Conservation (phyloP, 148 eudicot genomes). For the Nepenthes gracilis region DNA sequence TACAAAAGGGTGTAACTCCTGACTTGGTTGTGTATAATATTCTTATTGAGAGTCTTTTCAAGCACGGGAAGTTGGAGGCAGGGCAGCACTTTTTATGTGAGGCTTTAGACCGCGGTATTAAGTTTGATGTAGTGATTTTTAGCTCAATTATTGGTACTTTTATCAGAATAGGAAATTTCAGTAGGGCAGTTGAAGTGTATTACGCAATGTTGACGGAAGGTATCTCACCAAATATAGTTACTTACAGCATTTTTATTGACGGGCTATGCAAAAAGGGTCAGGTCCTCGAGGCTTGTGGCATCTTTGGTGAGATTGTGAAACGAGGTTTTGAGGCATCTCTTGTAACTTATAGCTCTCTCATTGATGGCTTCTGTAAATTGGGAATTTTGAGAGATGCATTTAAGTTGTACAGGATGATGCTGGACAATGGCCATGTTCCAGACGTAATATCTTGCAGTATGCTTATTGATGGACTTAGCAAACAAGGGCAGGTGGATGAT, state of each 20-base stretch:
- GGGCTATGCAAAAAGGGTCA: slow-evolving; percentile 38
- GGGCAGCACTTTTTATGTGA: slow-evolving; percentile 28
- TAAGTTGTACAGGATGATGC: slow-evolving; percentile 28
- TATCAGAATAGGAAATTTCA: slow-evolving; percentile 31
- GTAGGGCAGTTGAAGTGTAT: slow-evolving; percentile 30
- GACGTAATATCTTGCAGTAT: slow-evolving; percentile 31
- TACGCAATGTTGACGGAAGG: slow-evolving; percentile 33
- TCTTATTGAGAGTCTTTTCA: slow-evolving; percentile 41
- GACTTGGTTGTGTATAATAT: slow-evolving; percentile 46
- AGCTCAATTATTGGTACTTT: slow-evolving; percentile 50
- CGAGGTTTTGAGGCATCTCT: slow-evolving; percentile 45
- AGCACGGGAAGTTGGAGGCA: slow-evolving; percentile 29
- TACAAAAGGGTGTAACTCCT: slow-evolving; percentile 27
- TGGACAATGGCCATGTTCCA: slow-evolving; percentile 28
- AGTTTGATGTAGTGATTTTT: slow-evolving; percentile 38
- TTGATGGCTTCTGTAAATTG: slow-evolving; percentile 49
- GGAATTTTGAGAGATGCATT: slow-evolving; percentile 40
- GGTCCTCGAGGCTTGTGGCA: slow-evolving; percentile 40
- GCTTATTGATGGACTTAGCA: slow-evolving; percentile 50
- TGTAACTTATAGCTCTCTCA: slow-evolving; percentile 33
- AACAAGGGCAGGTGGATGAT: slow-evolving; percentile 32
- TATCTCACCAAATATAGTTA: slow-evolving; percentile 26
- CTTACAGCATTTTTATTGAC: slow-evolving; percentile 41
- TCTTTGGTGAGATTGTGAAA: slow-evolving; percentile 38
- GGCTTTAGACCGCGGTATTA: slow-evolving; percentile 30